phyloP scores from a whole-genome alignment of 164 flowering plant species.

The Aristolochia fimbriata region DNA sequence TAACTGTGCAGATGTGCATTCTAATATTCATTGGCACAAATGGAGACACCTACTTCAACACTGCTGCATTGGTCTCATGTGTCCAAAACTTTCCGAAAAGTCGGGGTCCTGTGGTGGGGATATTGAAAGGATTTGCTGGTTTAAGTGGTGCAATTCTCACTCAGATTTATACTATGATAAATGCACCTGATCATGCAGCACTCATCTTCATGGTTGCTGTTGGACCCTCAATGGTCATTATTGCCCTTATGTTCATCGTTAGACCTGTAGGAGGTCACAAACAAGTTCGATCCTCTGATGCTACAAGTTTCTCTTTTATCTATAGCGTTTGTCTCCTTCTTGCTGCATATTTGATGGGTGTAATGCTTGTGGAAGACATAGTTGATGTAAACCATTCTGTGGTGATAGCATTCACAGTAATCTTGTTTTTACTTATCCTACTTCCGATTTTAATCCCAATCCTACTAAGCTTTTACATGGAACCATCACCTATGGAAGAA shows the following conservation, averaged over 20 bases:
- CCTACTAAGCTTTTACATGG: conserved; percentile 26
- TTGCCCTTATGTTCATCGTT: conserved; percentile 74
- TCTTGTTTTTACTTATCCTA: conserved; percentile 54
- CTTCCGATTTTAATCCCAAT: conserved; percentile 68
- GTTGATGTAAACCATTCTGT: conserved; percentile 46
- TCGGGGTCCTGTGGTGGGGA: conserved; percentile 93
- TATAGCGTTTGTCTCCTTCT: conserved; percentile 75
- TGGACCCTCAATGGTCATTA: conserved; percentile 77
- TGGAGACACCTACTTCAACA: conserved; percentile 94
- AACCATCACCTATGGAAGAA: conserved; percentile 41
- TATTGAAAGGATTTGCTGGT: conserved; percentile 95
- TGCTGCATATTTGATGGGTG: conserved; percentile 97
- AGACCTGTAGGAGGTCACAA: conserved; percentile 93
- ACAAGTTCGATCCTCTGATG: conserved; percentile 69
- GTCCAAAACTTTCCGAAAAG: conserved; percentile 96
- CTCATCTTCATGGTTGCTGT: conserved; percentile 95
- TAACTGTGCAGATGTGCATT: conserved; percentile 70
- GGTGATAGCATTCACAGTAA: conserved; percentile 42
- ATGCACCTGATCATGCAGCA: conserved; percentile 73
- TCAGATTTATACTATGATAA: conserved; percentile 59
- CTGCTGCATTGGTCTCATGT: conserved; percentile 81
- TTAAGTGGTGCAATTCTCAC: conserved; percentile 86
- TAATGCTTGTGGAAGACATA: conserved; percentile 85
- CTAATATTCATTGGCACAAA: conserved; percentile 89
- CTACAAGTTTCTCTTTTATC: conserved; percentile 52